A percentile compares a stretch with the other conserved stretches of the same genome.
Conservation (phyloP, 441 rosid genomes). For the California macrophylla region DNA sequence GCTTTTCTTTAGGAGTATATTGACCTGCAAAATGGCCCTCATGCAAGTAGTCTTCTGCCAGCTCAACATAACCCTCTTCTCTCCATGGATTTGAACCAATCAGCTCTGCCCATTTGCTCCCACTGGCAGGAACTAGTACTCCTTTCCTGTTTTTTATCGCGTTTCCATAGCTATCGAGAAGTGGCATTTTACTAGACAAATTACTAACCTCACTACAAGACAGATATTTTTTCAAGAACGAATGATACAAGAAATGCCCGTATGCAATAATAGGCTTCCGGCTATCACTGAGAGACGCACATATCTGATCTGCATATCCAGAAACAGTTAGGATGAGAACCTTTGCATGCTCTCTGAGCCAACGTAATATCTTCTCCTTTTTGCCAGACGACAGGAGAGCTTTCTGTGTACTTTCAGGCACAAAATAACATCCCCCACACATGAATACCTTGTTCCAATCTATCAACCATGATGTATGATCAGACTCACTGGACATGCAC, state of each 20-base stretch:
- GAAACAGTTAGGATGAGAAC: constrained; percentile 16
- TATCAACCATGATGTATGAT: constrained; percentile 34
- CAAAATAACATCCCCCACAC: constrained; percentile 24
- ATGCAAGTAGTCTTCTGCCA: constrained; percentile 42
- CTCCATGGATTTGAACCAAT: constrained; percentile 49
- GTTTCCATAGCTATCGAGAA: constrained; percentile 41
- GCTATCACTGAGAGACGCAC: constrained; percentile 20
- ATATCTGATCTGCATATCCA: constrained; percentile 24
- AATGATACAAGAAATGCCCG: constrained; percentile 45
- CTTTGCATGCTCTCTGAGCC: constrained; percentile 32
- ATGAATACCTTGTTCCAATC: constrained; percentile 44
- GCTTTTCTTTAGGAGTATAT: constrained; percentile 20
- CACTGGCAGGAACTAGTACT: constrained; percentile 55
- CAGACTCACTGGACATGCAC: constrained; percentile 17
- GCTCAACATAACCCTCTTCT: constrained; percentile 33
- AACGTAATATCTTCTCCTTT: constrained; percentile 19
- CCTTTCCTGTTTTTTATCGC: constrained; percentile 20
- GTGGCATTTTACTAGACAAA: constrained; percentile 38
- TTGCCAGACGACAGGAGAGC: constrained; percentile 21
- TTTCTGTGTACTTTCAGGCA: constrained; percentile 31
- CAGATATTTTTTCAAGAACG: constrained; percentile 17
- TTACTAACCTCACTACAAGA: constrained; percentile 14
- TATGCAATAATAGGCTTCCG: constrained; percentile 34
- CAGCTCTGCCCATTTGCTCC: constrained; percentile 50
- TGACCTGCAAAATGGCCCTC: constrained; percentile 30